Evolutionary conservation across 768 basidiomycete genomes (phyloP), one percentile per base, ranked within the genome.

Genomic region (Lentinula sp.): DNA sequence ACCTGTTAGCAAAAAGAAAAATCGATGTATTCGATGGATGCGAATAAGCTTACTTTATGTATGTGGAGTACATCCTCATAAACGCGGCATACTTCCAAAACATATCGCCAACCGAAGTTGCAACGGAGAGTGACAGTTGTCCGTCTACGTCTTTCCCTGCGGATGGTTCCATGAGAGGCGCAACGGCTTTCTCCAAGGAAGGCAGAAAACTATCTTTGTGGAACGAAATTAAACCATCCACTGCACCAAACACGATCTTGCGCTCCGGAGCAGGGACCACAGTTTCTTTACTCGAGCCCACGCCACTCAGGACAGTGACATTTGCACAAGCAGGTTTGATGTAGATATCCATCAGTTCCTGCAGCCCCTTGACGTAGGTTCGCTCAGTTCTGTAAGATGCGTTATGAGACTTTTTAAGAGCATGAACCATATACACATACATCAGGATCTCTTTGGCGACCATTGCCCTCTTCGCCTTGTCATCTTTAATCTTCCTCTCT

Each of bases 31-130:
- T 8, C 37, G 37, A 39, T 53, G 58, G 48, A 54, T 53, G 39
- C 53, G 42, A 61, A 8, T 60, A 53, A 42, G 74, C 89, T 70
- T 71, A 94, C 93, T 98, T 98, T 80, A 96, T 96, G 71, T 98
- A 99, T 48, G 89, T 91, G 35, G 94, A 95, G 72, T 99, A 99
- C 90, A 98, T 98, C 76, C 81, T 92, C 92, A 99, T 93, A 78
- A 98, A 98, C 4, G 96, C 94, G 34, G 94, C 92, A 72, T 99
- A 95, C 57, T 89, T 91, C 59, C 93, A 76, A 73, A 98, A 99
- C 51, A 92, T 94, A 61, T 88, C 82, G 6, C 92, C 95, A 40
- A 99, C 88, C 13, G 84, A 81, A 62, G 83, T 89, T 0, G 92
- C 93, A 13, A 92, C 91, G 49, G 77, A 77, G 57, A 87, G 71